Conservation (phyloP, 305 asterid genomes). For the Fraxinus nigra region DNA sequence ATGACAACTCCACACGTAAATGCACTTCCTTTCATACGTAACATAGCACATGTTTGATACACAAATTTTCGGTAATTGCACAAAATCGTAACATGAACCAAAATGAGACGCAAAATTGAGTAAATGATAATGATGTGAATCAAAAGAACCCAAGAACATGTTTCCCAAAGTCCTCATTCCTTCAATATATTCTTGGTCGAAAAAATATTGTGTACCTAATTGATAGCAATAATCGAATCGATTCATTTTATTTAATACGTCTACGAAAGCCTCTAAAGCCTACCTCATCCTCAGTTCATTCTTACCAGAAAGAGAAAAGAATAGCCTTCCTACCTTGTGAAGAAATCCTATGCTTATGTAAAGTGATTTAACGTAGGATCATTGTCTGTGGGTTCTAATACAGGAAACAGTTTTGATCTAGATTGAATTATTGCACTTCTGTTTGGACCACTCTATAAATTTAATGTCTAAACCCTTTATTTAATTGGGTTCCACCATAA, state of each 20-base stretch:
- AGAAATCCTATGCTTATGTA: not conserved
- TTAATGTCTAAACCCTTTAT: not conserved
- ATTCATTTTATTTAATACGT: not conserved
- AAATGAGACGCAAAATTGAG: not conserved
- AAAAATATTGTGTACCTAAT: not conserved
- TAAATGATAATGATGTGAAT: too few relatives aligned
- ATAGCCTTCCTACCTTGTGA: not conserved
- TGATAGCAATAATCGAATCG: not conserved
- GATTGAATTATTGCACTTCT: not conserved
- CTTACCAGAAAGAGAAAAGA: not conserved
- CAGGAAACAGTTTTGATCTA: not conserved
- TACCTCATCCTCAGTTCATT: not conserved
- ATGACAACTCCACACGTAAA: too few relatives aligned
- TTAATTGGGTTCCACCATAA: not conserved
- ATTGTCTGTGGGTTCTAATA: not conserved
- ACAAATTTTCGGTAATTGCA: not conserved
- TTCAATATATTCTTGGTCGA: not conserved
- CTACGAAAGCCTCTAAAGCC: not conserved
- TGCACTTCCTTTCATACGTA: not conserved
- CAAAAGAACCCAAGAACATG: too few relatives aligned
- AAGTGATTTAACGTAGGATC: not conserved
- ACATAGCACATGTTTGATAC: not conserved
- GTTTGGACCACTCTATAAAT: not conserved
- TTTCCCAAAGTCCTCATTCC: too few relatives aligned
- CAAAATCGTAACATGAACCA: too few relatives aligned